These are phyloP conservation scores for Leptographium procerum DNA, from an alignment of 2,329 filamentous ascomycete species.

Conservation along the genomic window DNA sequence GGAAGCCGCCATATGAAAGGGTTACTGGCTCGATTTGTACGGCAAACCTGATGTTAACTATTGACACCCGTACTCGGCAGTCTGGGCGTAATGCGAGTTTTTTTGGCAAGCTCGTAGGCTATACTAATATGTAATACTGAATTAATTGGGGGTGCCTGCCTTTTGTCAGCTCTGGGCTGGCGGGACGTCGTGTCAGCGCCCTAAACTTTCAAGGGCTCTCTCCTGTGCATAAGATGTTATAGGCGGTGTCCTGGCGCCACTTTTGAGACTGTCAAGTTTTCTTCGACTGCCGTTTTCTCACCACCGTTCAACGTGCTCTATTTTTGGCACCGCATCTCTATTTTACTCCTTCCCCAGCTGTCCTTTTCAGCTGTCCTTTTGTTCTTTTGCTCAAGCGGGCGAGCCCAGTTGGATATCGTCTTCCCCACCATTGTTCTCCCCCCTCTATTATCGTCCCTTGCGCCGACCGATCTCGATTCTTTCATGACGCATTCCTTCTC, in stretches of 20 bases:
- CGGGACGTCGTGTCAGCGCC: not conserved
- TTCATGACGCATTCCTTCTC: not conserved
- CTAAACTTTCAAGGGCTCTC: not conserved
- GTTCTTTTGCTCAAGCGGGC: not conserved
- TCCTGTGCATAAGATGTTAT: not conserved
- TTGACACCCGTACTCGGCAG: too few relatives aligned
- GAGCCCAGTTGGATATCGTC: not conserved
- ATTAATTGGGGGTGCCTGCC: not conserved
- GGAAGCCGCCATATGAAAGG: too few relatives aligned
- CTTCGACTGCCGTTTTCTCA: not conserved
- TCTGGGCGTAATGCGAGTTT: too few relatives aligned
- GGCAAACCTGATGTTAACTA: too few relatives aligned
- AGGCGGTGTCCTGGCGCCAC: not conserved
- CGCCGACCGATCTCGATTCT: not conserved
- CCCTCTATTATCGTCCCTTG: not conserved
- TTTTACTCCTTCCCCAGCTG: not conserved
- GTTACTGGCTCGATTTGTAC: too few relatives aligned
- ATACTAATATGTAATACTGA: too few relatives aligned
- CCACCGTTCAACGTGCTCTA: not conserved
- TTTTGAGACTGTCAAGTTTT: not conserved
- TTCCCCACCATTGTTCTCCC: not conserved
- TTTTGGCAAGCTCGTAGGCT: too few relatives aligned
- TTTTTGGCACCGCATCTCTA: not conserved
- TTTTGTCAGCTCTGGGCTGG: not conserved
- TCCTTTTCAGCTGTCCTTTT: not conserved